These are phyloP conservation scores for Blastomyces silverae DNA, from an alignment of 2,329 filamentous ascomycete species.

Conservation along the genomic window DNA sequence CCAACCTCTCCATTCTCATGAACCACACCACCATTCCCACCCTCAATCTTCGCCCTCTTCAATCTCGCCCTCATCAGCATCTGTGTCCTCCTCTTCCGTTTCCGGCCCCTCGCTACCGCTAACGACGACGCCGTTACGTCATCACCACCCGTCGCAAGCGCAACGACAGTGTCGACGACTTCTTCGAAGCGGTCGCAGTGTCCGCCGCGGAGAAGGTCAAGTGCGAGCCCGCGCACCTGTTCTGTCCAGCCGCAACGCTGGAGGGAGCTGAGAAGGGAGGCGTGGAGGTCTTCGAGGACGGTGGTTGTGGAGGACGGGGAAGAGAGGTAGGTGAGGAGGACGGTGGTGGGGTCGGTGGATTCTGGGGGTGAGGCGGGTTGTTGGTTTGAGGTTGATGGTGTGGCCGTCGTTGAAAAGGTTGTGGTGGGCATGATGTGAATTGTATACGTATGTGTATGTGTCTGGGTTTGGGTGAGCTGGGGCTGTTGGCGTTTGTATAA, in stretches of 20 bases:
- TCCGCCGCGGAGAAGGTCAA: constrained; percentile 52
- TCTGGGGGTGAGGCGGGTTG: constrained; percentile 17
- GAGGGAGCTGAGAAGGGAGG: constrained; percentile 49
- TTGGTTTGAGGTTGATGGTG: constrained; percentile 7
- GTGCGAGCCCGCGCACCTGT: constrained; percentile 49
- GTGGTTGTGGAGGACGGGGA: constrained; percentile 33
- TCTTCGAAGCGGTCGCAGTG: constrained; percentile 53
- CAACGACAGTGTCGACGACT: constrained; percentile 48
- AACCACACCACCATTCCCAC: constrained; percentile 18
- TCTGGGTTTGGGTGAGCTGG: not conserved
- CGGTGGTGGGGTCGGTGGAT: constrained; percentile 22
- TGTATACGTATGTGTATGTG: not conserved
- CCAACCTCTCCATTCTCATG: constrained; percentile 20
- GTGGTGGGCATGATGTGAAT: constrained; percentile 7
- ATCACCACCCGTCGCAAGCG: constrained; percentile 36
- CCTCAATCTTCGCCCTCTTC: not conserved
- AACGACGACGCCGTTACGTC: constrained; percentile 27
- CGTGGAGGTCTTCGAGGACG: constrained; percentile 52
- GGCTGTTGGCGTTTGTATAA: not conserved
- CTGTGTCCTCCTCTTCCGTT: constrained; percentile 22
- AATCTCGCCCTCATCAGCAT: constrained; percentile 14
- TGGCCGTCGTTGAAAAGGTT: constrained; percentile 2
- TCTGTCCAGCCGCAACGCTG: constrained; percentile 55
- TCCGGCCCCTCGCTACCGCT: constrained; percentile 23
- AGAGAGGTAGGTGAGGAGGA: constrained; percentile 32